Conservation (phyloP, 2,329 filamentous ascomycete species). For the Colletotrichum siamense region DNA sequence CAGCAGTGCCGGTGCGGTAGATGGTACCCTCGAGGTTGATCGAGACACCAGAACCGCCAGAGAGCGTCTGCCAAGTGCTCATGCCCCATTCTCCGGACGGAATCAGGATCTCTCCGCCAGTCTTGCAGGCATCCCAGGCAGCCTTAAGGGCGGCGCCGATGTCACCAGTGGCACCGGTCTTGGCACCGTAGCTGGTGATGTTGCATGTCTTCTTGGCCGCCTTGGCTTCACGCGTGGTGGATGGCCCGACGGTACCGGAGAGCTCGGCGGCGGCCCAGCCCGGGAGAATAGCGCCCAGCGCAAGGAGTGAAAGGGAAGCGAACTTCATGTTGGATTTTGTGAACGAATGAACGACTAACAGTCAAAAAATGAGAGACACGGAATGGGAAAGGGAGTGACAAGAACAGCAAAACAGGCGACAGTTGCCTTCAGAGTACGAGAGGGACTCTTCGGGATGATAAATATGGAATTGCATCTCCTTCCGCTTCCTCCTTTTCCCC, state of each 20-base stretch:
- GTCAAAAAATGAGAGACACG: not conserved
- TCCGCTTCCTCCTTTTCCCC: not conserved
- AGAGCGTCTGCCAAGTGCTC: constrained; percentile 50
- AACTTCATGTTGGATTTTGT: constrained; percentile 2
- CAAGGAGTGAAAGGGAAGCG: constrained; percentile 7
- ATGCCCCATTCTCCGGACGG: constrained; percentile 52
- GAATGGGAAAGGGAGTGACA: not conserved
- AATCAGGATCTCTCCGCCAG: constrained; percentile 53
- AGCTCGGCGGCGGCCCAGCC: constrained; percentile 26
- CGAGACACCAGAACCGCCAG: constrained; percentile 48
- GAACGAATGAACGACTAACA: constrained; percentile 5
- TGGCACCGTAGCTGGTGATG: constrained; percentile 54
- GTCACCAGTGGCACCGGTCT: constrained; percentile 52
- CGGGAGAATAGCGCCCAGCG: constrained; percentile 16
- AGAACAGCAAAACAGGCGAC: not conserved
- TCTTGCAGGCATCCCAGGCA: constrained; percentile 44
- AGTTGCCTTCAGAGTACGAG: not conserved
- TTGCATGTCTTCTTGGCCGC: constrained; percentile 44
- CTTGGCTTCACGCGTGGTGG: constrained; percentile 30
- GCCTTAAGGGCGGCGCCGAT: constrained; percentile 31
- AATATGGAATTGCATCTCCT: not conserved
- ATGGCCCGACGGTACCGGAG: constrained; percentile 29
- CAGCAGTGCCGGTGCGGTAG: constrained; percentile 27
- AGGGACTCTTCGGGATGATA: not conserved
- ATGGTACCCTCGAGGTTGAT: constrained; percentile 50